A percentile compares a stretch with the other conserved stretches of the same genome.
phyloP scores from a whole-genome alignment of 78 protist species.

The Isochrysis galbana region DNA sequence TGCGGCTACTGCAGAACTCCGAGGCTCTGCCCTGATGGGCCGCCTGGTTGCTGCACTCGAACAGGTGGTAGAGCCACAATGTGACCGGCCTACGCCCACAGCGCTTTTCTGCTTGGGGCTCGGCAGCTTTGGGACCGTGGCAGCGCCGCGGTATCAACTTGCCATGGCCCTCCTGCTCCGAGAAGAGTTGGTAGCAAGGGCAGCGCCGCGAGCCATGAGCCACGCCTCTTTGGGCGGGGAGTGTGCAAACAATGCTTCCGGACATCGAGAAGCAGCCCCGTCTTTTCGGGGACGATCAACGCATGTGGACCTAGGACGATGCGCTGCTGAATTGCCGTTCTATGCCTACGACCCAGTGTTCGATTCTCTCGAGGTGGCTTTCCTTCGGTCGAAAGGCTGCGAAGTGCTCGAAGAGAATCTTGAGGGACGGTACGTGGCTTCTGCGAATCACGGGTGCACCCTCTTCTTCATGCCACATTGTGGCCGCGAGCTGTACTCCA shows the following conservation, averaged over 20 bases:
- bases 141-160: neutral
- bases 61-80: neutral
- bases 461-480: neutral
- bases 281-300: neutral
- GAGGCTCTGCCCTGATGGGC: neutral
- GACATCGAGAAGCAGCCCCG: too few species aligned
- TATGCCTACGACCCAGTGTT: neutral
- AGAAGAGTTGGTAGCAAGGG: neutral
- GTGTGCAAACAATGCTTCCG: too few species aligned
- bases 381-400: neutral
- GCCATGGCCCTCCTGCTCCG: neutral
- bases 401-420: neutral
- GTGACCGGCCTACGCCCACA: neutral
- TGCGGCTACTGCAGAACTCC: neutral
- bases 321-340: neutral
- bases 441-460: neutral
- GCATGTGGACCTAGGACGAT: neutral
- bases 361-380: neutral
- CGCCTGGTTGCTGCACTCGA: neutral
- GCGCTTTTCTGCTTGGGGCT: neutral
- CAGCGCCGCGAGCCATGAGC: too few species aligned
- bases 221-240: too few species aligned
- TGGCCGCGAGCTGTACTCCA: neutral
- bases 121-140: neutral
- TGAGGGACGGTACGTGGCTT: neutral